phyloP scores from a whole-genome alignment of 306 rosid genomes.

The Prunus campanulata region DNA sequence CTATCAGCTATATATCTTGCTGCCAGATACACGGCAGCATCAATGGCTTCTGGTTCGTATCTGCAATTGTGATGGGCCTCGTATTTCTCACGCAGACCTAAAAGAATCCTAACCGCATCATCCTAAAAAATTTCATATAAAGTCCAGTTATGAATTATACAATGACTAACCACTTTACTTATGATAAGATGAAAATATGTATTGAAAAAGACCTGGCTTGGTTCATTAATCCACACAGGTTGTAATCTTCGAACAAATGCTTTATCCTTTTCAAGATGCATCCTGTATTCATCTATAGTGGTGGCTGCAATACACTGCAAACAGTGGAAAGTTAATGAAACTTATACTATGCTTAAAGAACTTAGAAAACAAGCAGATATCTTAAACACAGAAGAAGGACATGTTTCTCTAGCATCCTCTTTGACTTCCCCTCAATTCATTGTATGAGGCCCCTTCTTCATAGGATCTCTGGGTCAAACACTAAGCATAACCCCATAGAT shows the following conservation, averaged over 20 bases:
- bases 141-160: conserved; percentile 22
- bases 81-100: conserved; percentile 68
- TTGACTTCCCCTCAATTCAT: neutral
- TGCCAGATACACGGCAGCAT: conserved; percentile 71
- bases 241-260: conserved; percentile 91
- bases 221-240: conserved; percentile 83
- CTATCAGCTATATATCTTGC: conserved; percentile 76
- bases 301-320: conserved; percentile 92
- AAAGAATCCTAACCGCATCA: conserved; percentile 63
- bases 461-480: neutral
- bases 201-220: conserved; percentile 64
- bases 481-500: neutral
- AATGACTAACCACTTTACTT: conserved; percentile 3
- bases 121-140: conserved; percentile 36
- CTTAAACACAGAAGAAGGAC: conserved; percentile 1
- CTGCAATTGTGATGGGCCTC: conserved; percentile 78
- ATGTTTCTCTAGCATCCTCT: conserved; percentile 1
- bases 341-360: neutral
- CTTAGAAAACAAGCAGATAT: neutral
- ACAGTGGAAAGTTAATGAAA: conserved; percentile 20
- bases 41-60: conserved; percentile 64
- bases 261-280: conserved; percentile 80
- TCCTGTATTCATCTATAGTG: conserved; percentile 75
- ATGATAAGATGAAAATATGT: conserved; percentile 14
- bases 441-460: neutral